A percentile compares a stretch with the other conserved stretches of the same genome.
Evolutionary conservation across 805 yeast genomes (phyloP).

Genomic region (Nakazawaea ernobii): DNA sequence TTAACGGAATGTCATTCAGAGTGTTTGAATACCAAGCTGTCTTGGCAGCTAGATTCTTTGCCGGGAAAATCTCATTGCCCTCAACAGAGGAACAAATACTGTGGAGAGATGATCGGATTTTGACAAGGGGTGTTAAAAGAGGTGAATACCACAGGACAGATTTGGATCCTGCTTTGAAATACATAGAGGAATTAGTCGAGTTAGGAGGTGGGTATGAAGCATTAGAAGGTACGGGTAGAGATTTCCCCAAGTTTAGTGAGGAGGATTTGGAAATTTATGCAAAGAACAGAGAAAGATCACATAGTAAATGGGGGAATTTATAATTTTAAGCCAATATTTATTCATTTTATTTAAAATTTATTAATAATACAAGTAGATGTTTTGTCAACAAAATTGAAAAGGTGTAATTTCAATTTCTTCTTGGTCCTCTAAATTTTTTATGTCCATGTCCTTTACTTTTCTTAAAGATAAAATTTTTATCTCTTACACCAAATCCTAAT

Average conservation of each 20-base stretch:
- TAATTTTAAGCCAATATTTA: background rate
- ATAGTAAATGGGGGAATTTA: background rate
- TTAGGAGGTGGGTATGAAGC: slow-evolving; percentile 22
- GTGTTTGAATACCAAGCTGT: slow-evolving; percentile 37
- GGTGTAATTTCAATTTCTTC: background rate
- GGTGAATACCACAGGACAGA: slow-evolving; percentile 30
- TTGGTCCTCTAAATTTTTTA: background rate
- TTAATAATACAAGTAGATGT: no score
- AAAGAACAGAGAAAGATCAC: background rate
- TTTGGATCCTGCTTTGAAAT: slow-evolving; percentile 23
- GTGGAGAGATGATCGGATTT: slow-evolving; percentile 26
- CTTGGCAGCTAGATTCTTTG: slow-evolving; percentile 26
- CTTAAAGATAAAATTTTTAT: slow-evolving; percentile 5
- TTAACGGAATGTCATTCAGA: slow-evolving; percentile 33
- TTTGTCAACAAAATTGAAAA: background rate
- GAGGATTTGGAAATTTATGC: slow-evolving; percentile 3
- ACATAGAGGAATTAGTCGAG: slow-evolving; percentile 18
- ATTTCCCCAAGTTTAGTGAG: slow-evolving; percentile 5
- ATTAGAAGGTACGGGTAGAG: background rate
- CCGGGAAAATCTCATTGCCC: slow-evolving; percentile 27
- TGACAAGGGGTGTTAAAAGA: slow-evolving; percentile 23
- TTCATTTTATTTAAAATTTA: no score
- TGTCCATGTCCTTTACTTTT: background rate
- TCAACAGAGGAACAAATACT: slow-evolving; percentile 21
- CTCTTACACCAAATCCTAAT: slow-evolving; percentile 40